Evolutionary conservation across 164 flowering plant genomes (phyloP).

Genomic region (Vitis rupestris): DNA sequence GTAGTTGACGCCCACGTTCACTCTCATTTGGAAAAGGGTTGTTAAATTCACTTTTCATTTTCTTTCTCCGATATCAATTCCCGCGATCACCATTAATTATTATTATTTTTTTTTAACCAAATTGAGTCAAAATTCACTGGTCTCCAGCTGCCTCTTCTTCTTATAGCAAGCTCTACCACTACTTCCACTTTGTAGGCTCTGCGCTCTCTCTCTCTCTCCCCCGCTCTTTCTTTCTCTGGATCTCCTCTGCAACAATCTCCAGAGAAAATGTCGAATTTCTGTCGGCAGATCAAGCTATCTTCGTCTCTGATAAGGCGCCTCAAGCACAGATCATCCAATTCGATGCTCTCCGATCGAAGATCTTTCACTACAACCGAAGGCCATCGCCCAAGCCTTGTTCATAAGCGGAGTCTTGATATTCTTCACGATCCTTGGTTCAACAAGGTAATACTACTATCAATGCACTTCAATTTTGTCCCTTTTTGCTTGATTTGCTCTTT

Average conservation of each 20-base stretch:
- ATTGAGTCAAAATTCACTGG: too few relatives aligned
- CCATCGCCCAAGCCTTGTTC: constrained; percentile 79
- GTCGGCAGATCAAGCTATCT: constrained; percentile 41
- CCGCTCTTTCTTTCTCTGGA: background rate
- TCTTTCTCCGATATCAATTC: too few relatives aligned
- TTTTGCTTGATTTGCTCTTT: background rate
- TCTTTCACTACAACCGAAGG: constrained; percentile 84
- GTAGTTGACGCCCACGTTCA: too few relatives aligned
- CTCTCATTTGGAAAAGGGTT: too few relatives aligned
- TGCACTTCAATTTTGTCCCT: background rate
- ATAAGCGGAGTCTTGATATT: constrained; percentile 87
- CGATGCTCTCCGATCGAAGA: constrained; percentile 24
- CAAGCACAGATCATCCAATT: constrained; percentile 20
- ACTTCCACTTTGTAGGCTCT: too few relatives aligned
- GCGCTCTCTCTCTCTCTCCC: background rate
- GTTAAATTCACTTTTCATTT: too few relatives aligned
- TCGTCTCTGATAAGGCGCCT: constrained; percentile 52
- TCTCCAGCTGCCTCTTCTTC: too few relatives aligned
- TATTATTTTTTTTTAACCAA: too few relatives aligned
- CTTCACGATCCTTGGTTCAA: constrained; percentile 99
- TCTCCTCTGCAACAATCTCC: background rate
- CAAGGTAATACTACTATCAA: constrained; percentile 43
- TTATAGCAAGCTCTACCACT: too few relatives aligned
- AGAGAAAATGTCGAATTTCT: constrained; percentile 28
- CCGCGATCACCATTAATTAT: too few relatives aligned